Evolutionary conservation across 805 yeast genomes (phyloP), one percentile per base, ranked within the genome.

Genomic region (Saccharomycopsis sp.): DNA sequence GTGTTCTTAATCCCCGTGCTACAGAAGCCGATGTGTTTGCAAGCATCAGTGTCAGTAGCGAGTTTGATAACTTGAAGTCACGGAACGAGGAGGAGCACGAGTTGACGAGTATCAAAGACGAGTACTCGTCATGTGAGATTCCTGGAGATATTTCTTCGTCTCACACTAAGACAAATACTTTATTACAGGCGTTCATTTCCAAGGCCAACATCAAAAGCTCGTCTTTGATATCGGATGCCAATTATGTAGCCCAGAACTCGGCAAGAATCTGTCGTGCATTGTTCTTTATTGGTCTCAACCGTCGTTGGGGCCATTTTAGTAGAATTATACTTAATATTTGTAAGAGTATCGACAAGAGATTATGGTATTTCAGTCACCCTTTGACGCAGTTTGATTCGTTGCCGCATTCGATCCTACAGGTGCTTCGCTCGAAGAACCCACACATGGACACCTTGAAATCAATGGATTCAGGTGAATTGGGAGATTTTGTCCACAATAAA

Each of bases 221-320:
- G 2, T 87, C 99, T 0, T 74, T 94, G 59, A 75, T 82, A 1
- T 89, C 97, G 0, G 99, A 94, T 70, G 78, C 89, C 54, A 87
- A 89, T 62, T 94, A 94, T 69, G 96, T 94, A 58, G 97, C 98
- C 1, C 99, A 94, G 67, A 94, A 94, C 67, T 81, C 97, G 2
- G 90, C 93, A 0, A 84, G 99, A 75, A 93, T 94, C 38, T 83
- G 96, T 64, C 81, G 98, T 24, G 97, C 99, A 0, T 75, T 96
- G 54, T 91, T 94, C 65, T 73, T 92, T 62, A 84, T 94, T 62
- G 96, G 96, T 42, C 75, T 94, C 41, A 88, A 89, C 67, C 77
- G 99, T 64, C 77, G 96, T 59, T 94, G 99, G 99, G 97, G 98
- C 0, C 70, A 74, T 3, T 84, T 91, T 62, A 79, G 94, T 54